Evolutionary conservation across 1,284 basidiomycete species (phyloP).

Genomic region (Boletus semigastroideus): DNA sequence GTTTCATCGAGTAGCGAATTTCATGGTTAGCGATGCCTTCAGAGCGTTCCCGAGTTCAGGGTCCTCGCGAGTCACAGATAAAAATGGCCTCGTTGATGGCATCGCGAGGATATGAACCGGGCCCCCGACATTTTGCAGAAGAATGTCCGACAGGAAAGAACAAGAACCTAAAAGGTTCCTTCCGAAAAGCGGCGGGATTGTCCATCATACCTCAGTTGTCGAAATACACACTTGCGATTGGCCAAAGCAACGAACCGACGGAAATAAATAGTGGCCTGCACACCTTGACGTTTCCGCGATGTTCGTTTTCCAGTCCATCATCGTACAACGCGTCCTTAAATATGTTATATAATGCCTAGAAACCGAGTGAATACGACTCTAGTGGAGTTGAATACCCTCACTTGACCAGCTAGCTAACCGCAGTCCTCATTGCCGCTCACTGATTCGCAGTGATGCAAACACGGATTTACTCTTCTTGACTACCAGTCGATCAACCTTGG

Average conservation of each 20-base stretch:
- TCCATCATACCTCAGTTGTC: neutral
- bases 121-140: neutral
- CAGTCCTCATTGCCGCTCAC: constrained; percentile 10
- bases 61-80: neutral
- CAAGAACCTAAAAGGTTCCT: neutral
- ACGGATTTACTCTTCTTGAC: constrained; percentile 29
- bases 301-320: neutral
- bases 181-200: neutral
- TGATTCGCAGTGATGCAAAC: constrained; percentile 25
- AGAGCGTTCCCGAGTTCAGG: neutral
- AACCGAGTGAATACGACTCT: neutral
- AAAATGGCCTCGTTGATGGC: too few species aligned
- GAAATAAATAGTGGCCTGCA: neutral
- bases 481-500: neutral
- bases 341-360: constrained; percentile 5
- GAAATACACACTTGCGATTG: neutral
- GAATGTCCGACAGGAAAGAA: neutral
- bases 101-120: neutral
- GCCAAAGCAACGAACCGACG: neutral
- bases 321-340: neutral
- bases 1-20: neutral
- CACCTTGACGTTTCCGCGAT: neutral
- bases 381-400: neutral
- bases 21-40: neutral
- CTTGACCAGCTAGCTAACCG: neutral